Conservation (phyloP, 139 green algal species). For the Mesotaenium endlicherianum region DNA sequence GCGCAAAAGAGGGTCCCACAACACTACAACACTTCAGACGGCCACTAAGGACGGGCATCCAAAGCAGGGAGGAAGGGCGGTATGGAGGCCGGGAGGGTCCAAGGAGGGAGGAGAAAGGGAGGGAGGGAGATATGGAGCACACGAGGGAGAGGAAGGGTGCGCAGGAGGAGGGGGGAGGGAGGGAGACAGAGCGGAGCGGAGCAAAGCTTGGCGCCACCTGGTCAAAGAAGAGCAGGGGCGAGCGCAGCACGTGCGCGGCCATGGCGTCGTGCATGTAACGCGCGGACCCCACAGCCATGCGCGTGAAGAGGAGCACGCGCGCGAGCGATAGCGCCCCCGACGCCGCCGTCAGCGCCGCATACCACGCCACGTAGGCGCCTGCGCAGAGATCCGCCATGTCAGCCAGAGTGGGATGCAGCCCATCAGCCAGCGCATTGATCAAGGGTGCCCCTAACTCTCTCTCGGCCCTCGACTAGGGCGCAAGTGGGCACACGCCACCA, state of each 20-base stretch:
- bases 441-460: too few relatives aligned
- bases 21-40: background rate
- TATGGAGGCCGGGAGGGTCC: too few relatives aligned
- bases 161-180: background rate
- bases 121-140: too few relatives aligned
- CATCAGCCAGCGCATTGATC: too few relatives aligned
- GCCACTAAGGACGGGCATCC: background rate
- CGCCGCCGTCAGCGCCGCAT: slow-evolving; percentile 13
- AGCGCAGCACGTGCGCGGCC: slow-evolving; percentile 28
- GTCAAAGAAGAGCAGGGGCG: slow-evolving; percentile 40
- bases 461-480: too few relatives aligned
- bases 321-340: slow-evolving; percentile 59
- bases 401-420: too few relatives aligned
- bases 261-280: slow-evolving; percentile 33
- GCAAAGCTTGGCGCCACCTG: slow-evolving; percentile 21
- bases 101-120: too few relatives aligned
- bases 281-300: slow-evolving; percentile 52
- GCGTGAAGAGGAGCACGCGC: slow-evolving; percentile 78
- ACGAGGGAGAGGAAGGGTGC: too few relatives aligned
- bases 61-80: too few relatives aligned
- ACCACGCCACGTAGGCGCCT: slow-evolving; percentile 19
- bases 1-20: too few relatives aligned
- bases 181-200: too few relatives aligned
- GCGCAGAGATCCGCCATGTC: background rate
- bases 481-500: too few relatives aligned